Evolutionary conservation across 768 basidiomycete genomes (phyloP), one percentile per base, ranked within the genome.

Genomic region (Amanita rimosa): DNA sequence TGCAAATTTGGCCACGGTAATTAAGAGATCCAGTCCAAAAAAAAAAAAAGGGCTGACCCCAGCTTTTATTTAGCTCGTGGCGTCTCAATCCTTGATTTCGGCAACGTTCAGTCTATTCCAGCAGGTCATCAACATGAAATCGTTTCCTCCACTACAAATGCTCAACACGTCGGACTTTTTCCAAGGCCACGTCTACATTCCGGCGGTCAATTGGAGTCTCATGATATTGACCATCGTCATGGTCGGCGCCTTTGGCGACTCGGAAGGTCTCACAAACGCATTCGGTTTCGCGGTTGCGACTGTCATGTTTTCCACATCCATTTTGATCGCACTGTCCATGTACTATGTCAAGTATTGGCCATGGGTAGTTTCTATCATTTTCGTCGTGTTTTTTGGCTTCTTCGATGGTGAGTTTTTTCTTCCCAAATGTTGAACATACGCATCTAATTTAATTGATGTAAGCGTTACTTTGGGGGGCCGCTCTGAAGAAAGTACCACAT

Each of bases 121-220:
- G 55, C 84, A 85, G 60, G 64, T 85, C 43, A 73, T 83, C 53
- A 79, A 78, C 56, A 69, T 74, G 62, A 75, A 76, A 48, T 69
- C 72, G 29, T 69, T 81, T 51, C 80, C 75, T 1, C 72, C 74
- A 52, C 69, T 83, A 3, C 68, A 70, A 7, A 75, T 83, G 71
- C 54, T 70, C 3, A 72, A 80, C 58, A 85, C 83, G 0, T 81
- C 79, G 3, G 74, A 77, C 21, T 69, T 64, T 1, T 67, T 76
- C n/a, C 73, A 78, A 54, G 83, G 82, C 1, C 81, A 84, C 52
- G 70, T 85, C 13, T 85, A 81, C 57, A 74, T 84, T 24, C 80
- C 83, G 3, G 70, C 70, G 2, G 66, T 75, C 47, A 85, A 85
- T 58, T 83, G 77, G 73, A 58, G 55, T 43, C 64, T 81, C 11